Evolutionary conservation across 2,329 filamentous ascomycete species (phyloP).

Genomic region (Penicillium rolfsii): DNA sequence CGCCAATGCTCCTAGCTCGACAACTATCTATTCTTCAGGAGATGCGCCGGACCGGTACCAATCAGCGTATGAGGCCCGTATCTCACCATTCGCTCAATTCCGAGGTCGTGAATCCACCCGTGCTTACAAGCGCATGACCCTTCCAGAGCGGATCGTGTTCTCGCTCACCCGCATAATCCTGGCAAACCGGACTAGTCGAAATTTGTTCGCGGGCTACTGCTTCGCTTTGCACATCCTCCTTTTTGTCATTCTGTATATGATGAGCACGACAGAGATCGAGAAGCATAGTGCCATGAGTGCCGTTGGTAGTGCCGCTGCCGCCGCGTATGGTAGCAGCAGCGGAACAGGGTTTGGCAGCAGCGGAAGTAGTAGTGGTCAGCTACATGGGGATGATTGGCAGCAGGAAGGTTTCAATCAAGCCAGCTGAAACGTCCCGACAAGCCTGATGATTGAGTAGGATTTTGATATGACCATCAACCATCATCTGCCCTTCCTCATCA

Average conservation of each 20-base stretch:
- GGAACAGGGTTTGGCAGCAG: slow-evolving; percentile 29
- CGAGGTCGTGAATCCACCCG: slow-evolving; percentile 88
- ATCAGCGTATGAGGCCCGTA: slow-evolving; percentile 89
- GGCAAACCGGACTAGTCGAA: slow-evolving; percentile 85
- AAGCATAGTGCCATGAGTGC: slow-evolving; percentile 62
- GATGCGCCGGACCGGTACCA: slow-evolving; percentile 76
- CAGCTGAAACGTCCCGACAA: slow-evolving; percentile 15
- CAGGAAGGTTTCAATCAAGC: slow-evolving; percentile 60
- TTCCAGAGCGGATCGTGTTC: slow-evolving; percentile 88
- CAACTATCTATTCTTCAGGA: slow-evolving; percentile 65
- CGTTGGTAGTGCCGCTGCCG: slow-evolving; percentile 46
- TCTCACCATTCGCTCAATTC: slow-evolving; percentile 95
- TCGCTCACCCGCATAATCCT: slow-evolving; percentile 89
- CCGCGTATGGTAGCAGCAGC: slow-evolving; percentile 36
- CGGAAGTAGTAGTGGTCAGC: slow-evolving; percentile 37
- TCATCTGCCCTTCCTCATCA: not conserved
- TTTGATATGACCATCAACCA: not conserved
- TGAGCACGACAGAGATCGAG: slow-evolving; percentile 70
- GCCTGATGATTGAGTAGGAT: slow-evolving; percentile 6
- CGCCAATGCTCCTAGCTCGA: slow-evolving; percentile 72
- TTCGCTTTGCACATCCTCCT: slow-evolving; percentile 84
- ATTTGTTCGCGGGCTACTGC: slow-evolving; percentile 91
- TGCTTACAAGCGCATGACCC: slow-evolving; percentile 88
- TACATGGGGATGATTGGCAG: slow-evolving; percentile 62
- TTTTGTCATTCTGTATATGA: slow-evolving; percentile 83